These are phyloP conservation scores for Beauveria pseudobassiana DNA, from an alignment of 2,329 filamentous ascomycete genomes.

Conservation along the genomic window DNA sequence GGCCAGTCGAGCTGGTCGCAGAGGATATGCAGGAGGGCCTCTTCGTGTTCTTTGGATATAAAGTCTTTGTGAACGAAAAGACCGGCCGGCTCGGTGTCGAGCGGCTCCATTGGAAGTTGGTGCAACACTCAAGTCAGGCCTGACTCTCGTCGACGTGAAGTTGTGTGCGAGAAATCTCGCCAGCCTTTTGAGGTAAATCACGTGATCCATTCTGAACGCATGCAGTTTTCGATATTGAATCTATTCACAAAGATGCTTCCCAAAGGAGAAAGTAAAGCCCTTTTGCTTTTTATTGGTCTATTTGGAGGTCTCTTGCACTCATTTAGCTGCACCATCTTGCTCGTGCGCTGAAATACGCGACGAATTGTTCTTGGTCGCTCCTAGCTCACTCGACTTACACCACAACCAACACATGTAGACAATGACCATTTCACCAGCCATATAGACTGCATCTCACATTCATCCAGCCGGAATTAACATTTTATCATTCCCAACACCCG, in stretches of 20 bases:
- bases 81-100: conserved; percentile 20
- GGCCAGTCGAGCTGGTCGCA: conserved; percentile 39
- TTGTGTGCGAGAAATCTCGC: neutral
- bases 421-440: neutral
- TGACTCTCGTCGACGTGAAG: neutral
- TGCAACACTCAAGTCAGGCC: neutral
- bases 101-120: neutral
- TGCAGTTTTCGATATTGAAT: neutral
- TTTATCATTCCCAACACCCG: too few species aligned
- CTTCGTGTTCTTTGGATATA: conserved; percentile 33
- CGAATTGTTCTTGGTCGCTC: neutral
- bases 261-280: too few species aligned
- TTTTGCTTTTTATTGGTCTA: neutral
- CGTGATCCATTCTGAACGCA: neutral
- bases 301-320: neutral
- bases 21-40: conserved; percentile 34
- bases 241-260: neutral
- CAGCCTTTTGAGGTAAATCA: neutral
- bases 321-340: neutral
- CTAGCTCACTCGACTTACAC: neutral
- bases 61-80: conserved; percentile 34
- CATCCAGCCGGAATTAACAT: too few species aligned
- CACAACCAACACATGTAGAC: neutral
- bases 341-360: neutral
- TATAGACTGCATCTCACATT: too few species aligned